Conservation (phyloP, 1,139 yeast genomes). For the Candida frijolesensis region DNA sequence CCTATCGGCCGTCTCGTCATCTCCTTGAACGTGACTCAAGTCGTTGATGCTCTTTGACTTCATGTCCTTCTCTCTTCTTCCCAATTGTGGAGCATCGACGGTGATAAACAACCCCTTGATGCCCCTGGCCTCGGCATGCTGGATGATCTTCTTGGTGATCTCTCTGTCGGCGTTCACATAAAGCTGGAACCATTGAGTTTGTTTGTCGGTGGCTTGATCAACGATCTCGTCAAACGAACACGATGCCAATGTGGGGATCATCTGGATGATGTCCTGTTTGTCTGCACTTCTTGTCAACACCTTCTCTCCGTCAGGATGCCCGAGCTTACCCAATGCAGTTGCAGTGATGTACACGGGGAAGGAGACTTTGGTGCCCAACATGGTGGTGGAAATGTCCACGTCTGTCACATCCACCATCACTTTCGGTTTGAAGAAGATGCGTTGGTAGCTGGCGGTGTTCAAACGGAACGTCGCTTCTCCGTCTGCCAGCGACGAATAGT, state of each 20-base stretch:
- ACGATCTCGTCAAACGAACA: conserved; percentile 75
- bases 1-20: conserved; percentile 64
- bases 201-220: conserved; percentile 51
- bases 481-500: conserved; percentile 89
- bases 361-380: conserved; percentile 41
- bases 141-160: conserved; percentile 61
- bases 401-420: conserved; percentile 70
- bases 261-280: conserved; percentile 67
- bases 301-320: conserved; percentile 77
- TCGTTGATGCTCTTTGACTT: conserved; percentile 38
- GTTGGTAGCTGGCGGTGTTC: conserved; percentile 84
- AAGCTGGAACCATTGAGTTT: conserved; percentile 85
- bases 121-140: conserved; percentile 75
- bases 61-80: conserved; percentile 82
- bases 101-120: conserved; percentile 81
- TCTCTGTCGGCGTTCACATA: conserved; percentile 68
- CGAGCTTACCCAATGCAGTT: conserved; percentile 79
- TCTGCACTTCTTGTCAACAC: conserved; percentile 77
- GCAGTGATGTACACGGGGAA: conserved; percentile 77
- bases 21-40: conserved; percentile 60
- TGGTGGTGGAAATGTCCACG: conserved; percentile 38
- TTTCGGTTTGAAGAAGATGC: conserved; percentile 82
- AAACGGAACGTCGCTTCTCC: conserved; percentile 90
- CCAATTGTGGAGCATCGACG: conserved; percentile 93
- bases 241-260: conserved; percentile 81